Evolutionary conservation across 148 eudicot species (phyloP), one percentile per base, ranked within the genome.

Genomic region (Amaranthus palmeri): DNA sequence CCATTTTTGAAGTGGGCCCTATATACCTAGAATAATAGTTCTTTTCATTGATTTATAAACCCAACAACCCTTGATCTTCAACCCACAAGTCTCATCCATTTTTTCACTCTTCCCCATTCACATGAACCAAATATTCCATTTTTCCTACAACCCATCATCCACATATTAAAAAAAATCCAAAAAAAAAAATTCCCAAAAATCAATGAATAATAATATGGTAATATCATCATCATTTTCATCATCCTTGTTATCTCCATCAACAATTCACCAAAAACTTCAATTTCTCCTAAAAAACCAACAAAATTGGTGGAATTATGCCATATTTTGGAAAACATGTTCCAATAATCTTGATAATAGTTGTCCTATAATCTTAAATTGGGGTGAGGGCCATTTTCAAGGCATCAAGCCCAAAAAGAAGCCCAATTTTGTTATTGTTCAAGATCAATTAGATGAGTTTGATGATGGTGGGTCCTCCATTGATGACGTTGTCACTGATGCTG

Each of bases 361-460:
- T 49, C 15, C 78, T 7, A 43, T 78, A 56, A 62, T 77, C 65
- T 64, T 93, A 7, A 17, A 66, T 13, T 93, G 96, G 97, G 88
- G 73, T 4, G 96, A 86, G 62, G 98, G 98, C 62, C 81, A 87
- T 65, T 88, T 90, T 18, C 85, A 92, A 17, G 92, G 87, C n/a
- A 65, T 78, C 49, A 40, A 25, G 36, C 36, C 36, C 36, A 25
- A 25, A 25, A 25, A 25, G 71, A 43, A 61, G 80, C 74, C 76
- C 67, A 70, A 65, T 13, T 7, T 54, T 4, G 4, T 54, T 59
- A 25, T 25, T 25, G 36, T 72, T 69, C 11, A 68, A 56, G 48
- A 79, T 79, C 50, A 72, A 67, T 42, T 5, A 69, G 44, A 66
- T 53, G 77, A 68, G 42, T 62, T 63, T 7, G 57, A 50, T 2